phyloP scores from a whole-genome alignment of 305 asterid species.

The Ilex paraguariensis region DNA sequence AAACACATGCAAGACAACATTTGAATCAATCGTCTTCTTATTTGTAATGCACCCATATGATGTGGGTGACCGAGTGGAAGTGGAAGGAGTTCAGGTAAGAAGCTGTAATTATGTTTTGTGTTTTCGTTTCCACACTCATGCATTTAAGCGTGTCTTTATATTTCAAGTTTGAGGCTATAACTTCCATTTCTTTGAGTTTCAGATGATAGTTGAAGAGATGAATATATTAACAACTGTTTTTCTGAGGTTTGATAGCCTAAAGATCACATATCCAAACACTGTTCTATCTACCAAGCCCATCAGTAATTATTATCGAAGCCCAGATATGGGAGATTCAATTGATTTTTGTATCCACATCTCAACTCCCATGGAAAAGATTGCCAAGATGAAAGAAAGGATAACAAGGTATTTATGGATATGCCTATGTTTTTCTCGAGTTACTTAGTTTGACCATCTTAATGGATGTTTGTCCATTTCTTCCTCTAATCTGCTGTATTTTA shows the following conservation, averaged over 20 bases:
- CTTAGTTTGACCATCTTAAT: no score
- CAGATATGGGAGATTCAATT: constrained; percentile 5
- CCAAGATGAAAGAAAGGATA: neutral
- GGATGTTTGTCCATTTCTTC: no score
- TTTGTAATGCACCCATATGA: constrained; percentile 8
- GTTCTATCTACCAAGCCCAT: constrained; percentile 1
- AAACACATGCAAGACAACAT: constrained; percentile 9
- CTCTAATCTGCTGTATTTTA: neutral
- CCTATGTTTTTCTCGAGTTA: no score
- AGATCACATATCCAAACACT: neutral
- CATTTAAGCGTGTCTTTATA: neutral
- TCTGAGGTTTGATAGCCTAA: constrained; percentile 5
- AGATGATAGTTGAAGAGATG: constrained; percentile 9
- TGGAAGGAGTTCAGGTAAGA: constrained; percentile 4
- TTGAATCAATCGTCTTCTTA: constrained; percentile 4
- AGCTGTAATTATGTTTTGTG: neutral
- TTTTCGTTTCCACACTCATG: neutral
- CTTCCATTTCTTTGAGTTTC: neutral
- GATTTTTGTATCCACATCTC: constrained; percentile 7
- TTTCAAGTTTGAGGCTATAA: neutral
- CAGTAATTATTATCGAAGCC: constrained; percentile 2
- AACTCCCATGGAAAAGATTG: constrained; percentile 7
- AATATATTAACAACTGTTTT: constrained; percentile 6
- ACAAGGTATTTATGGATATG: neutral
- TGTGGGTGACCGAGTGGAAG: constrained; percentile 5